Evolutionary conservation across 2,329 filamentous ascomycete species (phyloP), one percentile per base, ranked within the genome.

Genomic region (Allantophomopsis lycopodina): DNA sequence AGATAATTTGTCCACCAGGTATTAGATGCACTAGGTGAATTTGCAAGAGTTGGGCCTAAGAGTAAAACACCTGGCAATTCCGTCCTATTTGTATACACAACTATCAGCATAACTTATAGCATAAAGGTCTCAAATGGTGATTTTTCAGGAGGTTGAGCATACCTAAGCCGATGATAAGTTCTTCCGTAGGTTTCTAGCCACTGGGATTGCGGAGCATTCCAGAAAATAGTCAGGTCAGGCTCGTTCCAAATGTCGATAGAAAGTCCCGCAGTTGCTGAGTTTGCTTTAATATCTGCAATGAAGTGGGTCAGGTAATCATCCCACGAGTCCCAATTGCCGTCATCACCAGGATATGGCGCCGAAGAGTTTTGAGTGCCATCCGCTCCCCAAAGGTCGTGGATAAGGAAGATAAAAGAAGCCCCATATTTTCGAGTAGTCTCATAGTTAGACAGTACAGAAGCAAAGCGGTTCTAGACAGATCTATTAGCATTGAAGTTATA

Each of bases 221-320:
- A 69, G 35, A 49, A 51, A 4, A 10, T 34, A 8, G 45, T 42
- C 8, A 51, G 14, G 40, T 71, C 68, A 0, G 69, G 65, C 50
- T 73, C 69, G 41, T 73, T 73, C 69, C 69, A 73, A 30, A 70
- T 61, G 38, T 73, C 69, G 8, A 65, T 51, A 0, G 65, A 55
- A 0, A 72, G 45, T 0, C 56, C 59, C 0, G 52, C 52, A 15
- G 48, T 53, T 50, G 57, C 60, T 23, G 53, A 46, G 43, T 64
- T 64, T 2, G 49, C 51, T 17, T 55, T 58, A 10, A 64, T 52
- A 38, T 58, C 63, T 1, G 49, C 48, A 17, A 64, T 50, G 3
- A 64, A 49, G 16, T 57, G 56, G 0, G 56, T 51, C 1, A 68
- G 44, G 40, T 66, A 71, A 0, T 45, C 42, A 38, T 71, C 65